phyloP scores from a whole-genome alignment of 352 stramenopile species.

The Globisporangium iwayamae region DNA sequence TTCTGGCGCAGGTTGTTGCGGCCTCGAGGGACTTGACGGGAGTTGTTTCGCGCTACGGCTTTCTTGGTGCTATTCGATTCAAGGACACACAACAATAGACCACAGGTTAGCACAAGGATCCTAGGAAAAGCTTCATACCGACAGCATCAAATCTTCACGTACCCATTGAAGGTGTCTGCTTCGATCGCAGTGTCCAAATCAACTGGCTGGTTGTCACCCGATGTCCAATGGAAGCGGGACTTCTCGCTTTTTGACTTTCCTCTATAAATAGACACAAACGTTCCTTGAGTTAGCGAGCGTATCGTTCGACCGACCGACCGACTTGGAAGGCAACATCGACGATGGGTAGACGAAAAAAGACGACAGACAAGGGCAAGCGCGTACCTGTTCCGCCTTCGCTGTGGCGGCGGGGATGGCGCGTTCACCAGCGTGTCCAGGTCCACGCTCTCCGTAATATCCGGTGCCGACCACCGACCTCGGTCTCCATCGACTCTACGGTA shows the following conservation, averaged over 20 bases:
- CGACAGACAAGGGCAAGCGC: not conserved
- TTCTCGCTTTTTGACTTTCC: conserved; percentile 35
- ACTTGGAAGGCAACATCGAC: not conserved
- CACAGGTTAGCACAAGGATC: not conserved
- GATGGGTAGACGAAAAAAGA: not conserved
- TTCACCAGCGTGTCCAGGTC: conserved; percentile 80
- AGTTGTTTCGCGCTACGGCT: conserved; percentile 6
- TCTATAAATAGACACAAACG: not conserved
- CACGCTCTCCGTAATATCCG: conserved; percentile 54
- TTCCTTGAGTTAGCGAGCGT: not conserved
- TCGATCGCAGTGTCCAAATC: conserved; percentile 24
- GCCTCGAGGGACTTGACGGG: conserved; percentile 20
- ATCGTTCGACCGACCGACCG: not conserved
- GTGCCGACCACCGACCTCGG: conserved; percentile 65
- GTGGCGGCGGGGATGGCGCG: conserved; percentile 52
- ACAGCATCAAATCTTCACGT: not conserved
- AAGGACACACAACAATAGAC: not conserved
- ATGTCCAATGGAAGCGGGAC: conserved; percentile 25
- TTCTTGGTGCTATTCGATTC: conserved; percentile 6
- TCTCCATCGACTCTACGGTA: conserved; percentile 21
- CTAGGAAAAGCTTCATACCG: too few relatives aligned
- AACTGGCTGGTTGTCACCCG: conserved; percentile 17
- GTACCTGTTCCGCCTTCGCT: conserved; percentile 55
- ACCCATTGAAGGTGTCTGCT: conserved; percentile 19
- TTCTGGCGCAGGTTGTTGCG: conserved; percentile 28